Evolutionary conservation across 129 eudicot genomes (phyloP).

Genomic region (Tagetes erecta): DNA sequence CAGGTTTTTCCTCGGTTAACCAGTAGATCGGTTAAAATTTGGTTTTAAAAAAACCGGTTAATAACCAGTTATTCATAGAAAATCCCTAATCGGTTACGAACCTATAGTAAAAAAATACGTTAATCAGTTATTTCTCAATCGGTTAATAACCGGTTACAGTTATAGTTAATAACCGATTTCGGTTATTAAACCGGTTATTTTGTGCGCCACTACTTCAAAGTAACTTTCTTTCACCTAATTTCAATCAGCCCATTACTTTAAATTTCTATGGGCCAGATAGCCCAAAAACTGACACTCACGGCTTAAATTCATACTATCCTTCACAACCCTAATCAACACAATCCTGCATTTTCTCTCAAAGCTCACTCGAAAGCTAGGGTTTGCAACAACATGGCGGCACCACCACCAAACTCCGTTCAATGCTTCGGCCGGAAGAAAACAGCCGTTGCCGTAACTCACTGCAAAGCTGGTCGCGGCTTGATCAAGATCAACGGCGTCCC

Average conservation of each 20-base stretch:
- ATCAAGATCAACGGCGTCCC: constrained; percentile 25
- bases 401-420: constrained; percentile 16
- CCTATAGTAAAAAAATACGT: no score
- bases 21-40: no score
- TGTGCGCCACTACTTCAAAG: no score
- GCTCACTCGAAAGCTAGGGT: constrained; percentile 9
- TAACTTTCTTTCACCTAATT: no score
- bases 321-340: background rate
- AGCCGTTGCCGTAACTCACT: constrained; percentile 25
- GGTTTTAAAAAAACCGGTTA: no score
- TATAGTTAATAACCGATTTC: no score
- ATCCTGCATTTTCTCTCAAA: background rate
- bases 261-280: background rate
- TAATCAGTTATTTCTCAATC: no score
- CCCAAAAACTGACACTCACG: background rate
- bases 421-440: constrained; percentile 28
- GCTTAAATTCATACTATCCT: background rate
- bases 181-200: no score
- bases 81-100: no score
- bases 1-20: no score
- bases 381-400: constrained; percentile 12
- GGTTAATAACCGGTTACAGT: no score
- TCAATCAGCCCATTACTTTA: background rate
- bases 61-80: no score
- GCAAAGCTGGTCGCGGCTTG: constrained; percentile 17